A percentile compares a stretch with the other conserved stretches of the same genome.
phyloP scores from a whole-genome alignment of 1,139 yeast genomes.

The Candida gigantensis region DNA sequence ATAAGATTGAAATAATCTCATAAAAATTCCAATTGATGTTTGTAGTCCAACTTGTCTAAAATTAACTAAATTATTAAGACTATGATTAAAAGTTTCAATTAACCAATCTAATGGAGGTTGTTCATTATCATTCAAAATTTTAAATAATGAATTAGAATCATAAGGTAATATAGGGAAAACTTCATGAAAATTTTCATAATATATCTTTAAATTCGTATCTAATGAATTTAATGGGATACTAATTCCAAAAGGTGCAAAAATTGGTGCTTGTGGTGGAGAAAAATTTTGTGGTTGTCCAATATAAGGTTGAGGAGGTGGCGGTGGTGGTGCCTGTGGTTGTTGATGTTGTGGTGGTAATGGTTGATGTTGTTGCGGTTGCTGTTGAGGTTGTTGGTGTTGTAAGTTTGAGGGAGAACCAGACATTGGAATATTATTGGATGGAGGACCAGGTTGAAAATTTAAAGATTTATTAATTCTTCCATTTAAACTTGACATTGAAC shows the following conservation, averaged over 20 bases:
- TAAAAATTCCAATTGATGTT: conserved; percentile 39
- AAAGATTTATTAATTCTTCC: conserved; percentile 40
- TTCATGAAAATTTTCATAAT: conserved; percentile 55
- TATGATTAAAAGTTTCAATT: conserved; percentile 50
- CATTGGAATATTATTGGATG: too few species aligned
- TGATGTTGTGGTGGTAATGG: conserved; percentile 5
- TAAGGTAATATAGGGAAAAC: conserved; percentile 61
- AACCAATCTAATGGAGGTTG: conserved; percentile 34
- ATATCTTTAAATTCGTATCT: conserved; percentile 29
- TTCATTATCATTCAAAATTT: conserved; percentile 13
- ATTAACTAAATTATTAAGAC: conserved; percentile 50
- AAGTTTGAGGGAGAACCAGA: too few species aligned
- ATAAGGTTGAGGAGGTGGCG: conserved; percentile 1
- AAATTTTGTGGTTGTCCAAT: conserved; percentile 9
- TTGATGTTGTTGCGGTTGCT: conserved; percentile 10
- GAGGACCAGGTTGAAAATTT: too few species aligned
- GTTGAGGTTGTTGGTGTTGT: conserved; percentile 14
- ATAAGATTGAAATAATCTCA: conserved; percentile 44
- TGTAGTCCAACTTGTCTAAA: conserved; percentile 31
- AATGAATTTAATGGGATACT: conserved; percentile 16
- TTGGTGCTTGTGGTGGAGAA: conserved; percentile 8
- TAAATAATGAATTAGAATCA: conserved; percentile 31
- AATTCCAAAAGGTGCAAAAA: conserved; percentile 5
- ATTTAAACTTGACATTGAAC: conserved; percentile 46
- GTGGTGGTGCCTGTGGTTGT: conserved; percentile 6